A percentile compares a stretch with the other conserved stretches of the same genome.
Conservation (phyloP, 345 rosid genomes). For the Rubroshorea leprosula region DNA sequence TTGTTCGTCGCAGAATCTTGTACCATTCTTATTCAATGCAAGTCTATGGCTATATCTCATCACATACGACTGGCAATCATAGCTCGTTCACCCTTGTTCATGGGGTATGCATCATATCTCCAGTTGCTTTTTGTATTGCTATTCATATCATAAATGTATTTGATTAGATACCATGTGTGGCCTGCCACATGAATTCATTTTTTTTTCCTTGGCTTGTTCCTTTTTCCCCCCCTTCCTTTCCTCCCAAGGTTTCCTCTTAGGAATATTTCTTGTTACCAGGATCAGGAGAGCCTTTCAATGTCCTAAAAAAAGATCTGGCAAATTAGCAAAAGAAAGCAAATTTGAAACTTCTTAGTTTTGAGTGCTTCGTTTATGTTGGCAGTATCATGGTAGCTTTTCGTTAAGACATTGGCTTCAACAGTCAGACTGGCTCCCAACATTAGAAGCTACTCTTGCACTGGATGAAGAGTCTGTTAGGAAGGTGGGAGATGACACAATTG, state of each 20-base stretch:
- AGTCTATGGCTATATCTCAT: conserved; percentile 73
- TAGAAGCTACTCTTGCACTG: conserved; percentile 89
- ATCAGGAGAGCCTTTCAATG: not conserved
- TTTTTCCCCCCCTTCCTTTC: no score
- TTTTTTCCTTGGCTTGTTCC: no score
- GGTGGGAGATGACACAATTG: conserved; percentile 90
- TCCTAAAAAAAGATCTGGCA: not conserved
- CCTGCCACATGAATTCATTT: no score
- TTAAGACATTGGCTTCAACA: conserved; percentile 95
- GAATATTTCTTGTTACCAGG: not conserved
- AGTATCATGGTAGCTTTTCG: conserved; percentile 96
- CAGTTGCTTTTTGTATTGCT: conserved; percentile 6
- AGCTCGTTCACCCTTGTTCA: conserved; percentile 72
- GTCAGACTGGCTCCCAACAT: conserved; percentile 90
- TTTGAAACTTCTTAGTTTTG: not conserved
- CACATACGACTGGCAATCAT: conserved; percentile 30
- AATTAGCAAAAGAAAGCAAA: not conserved
- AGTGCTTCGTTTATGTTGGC: conserved; percentile 11
- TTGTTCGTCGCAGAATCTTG: conserved; percentile 63
- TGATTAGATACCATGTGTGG: no score
- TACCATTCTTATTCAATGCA: conserved; percentile 95
- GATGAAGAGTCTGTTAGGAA: conserved; percentile 83
- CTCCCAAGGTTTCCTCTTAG: no score
- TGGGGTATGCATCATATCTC: conserved; percentile 44
- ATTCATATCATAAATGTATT: not conserved